Evolutionary conservation across 345 rosid genomes (phyloP), one percentile per base, ranked within the genome.

Genomic region (Eucalyptus viminalis): DNA sequence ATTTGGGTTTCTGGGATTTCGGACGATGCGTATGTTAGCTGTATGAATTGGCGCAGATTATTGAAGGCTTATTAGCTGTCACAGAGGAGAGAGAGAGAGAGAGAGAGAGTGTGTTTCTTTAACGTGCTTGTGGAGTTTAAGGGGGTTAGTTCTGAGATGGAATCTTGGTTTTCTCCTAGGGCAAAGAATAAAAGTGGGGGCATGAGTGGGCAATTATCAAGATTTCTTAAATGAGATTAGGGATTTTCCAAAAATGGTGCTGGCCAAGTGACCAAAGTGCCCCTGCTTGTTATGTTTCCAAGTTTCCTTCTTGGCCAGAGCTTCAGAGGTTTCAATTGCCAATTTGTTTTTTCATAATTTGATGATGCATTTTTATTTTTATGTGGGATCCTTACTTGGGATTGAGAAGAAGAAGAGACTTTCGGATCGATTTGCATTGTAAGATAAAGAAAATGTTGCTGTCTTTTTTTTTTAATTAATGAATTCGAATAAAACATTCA

Each of bases 21-120:
- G 67, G 88, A 16, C 29, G 67, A 87, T 44, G n/a, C n/a, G 51
- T 24, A 43, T 14, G 29, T 54, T 87, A 22, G 88, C 88, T 43
- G 51, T 47, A 49, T 21, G 29, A 67, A 76, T 37, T 37, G 83
- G 83, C 83, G 14, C 47, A 76, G 83, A 88, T 72, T 88, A 16
- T 34, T 45, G 89, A 37, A 31, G 60, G 31, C 21, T 49, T 15
- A 16, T 87, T 87, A 87, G 88, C 81, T 87, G 88, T 87, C 54
- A 67, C 27, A 10, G 14, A 76, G 27, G 9, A 29, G 76, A 15
- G 80, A 69, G 13, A 69, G 76, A 15, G 80, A 31, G 80, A 72
- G 81, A 17, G 76, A 14, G 53, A 50, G 3, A 2, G 7, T 3
- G n/a, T 10, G 21, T 15, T n/a, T 29, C 17, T 21, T 37, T 37